A percentile compares a stretch with the other conserved stretches of the same genome.
phyloP scores from a whole-genome alignment of 2,329 filamentous ascomycete genomes.

The Cladosporium sp. region DNA sequence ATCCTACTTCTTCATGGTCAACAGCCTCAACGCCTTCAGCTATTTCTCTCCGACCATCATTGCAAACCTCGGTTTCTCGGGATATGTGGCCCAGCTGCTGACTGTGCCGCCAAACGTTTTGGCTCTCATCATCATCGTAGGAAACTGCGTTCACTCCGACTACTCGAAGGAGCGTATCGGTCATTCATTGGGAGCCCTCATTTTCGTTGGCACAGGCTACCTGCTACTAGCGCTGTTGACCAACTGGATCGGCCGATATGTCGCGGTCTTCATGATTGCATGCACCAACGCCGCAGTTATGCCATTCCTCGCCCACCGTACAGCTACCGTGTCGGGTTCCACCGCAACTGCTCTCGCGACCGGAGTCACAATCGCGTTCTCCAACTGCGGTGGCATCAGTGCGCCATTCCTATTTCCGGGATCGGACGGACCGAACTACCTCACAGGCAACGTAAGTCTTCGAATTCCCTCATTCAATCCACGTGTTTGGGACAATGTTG shows the following conservation, averaged over 20 bases:
- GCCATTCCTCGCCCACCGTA: slow-evolving; percentile 16
- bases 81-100: slow-evolving; percentile 39
- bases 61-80: slow-evolving; percentile 38
- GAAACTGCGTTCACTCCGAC: slow-evolving; percentile 15
- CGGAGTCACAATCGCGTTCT: slow-evolving; percentile 15
- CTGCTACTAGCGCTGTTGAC: slow-evolving; percentile 14
- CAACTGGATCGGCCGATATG: slow-evolving; percentile 16
- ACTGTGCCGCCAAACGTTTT: slow-evolving; percentile 40
- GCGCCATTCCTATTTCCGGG: slow-evolving; percentile 16
- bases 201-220: slow-evolving; percentile 14
- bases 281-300: slow-evolving; percentile 17
- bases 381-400: slow-evolving; percentile 16
- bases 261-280: slow-evolving; percentile 16
- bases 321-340: slow-evolving; percentile 14
- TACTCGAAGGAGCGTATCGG: slow-evolving; percentile 15
- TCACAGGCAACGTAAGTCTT: slow-evolving; percentile 14
- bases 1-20: slow-evolving; percentile 33
- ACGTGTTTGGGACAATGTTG: not conserved
- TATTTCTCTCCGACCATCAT: slow-evolving; percentile 55
- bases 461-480: not conserved
- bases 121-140: slow-evolving; percentile 18
- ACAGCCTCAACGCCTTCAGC: slow-evolving; percentile 51
- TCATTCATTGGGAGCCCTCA: slow-evolving; percentile 11
- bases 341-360: slow-evolving; percentile 17
- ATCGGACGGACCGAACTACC: slow-evolving; percentile 13